Conservation (phyloP, 2,329 filamentous ascomycete species). For the Mycosphaerelloides madeirae region DNA sequence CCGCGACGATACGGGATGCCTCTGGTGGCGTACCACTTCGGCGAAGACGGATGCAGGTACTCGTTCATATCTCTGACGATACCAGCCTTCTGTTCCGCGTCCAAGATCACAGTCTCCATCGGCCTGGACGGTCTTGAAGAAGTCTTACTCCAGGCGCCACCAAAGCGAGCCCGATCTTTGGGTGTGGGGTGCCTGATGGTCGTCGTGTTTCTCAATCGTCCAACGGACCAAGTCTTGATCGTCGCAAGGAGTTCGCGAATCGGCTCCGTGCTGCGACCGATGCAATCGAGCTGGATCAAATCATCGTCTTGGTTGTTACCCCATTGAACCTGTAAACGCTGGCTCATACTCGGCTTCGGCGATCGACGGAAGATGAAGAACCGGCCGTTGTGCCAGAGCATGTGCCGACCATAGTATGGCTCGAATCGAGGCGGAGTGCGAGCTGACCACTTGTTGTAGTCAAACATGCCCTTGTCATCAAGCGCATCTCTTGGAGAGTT, state of each 20-base stretch:
- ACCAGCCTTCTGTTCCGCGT: slow-evolving; percentile 59
- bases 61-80: slow-evolving; percentile 71
- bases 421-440: slow-evolving; percentile 47
- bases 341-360: slow-evolving; percentile 28
- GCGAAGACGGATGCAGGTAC: slow-evolving; percentile 66
- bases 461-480: slow-evolving; percentile 42
- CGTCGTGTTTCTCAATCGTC: slow-evolving; percentile 41
- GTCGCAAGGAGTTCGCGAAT: slow-evolving; percentile 45
- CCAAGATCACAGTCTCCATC: slow-evolving; percentile 71
- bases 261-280: slow-evolving; percentile 45
- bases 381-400: slow-evolving; percentile 41
- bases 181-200: slow-evolving; percentile 43
- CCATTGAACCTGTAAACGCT: slow-evolving; percentile 24
- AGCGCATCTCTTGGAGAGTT: slow-evolving; percentile 34
- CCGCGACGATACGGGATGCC: slow-evolving; percentile 83
- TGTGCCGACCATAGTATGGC: slow-evolving; percentile 44
- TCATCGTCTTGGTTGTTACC: slow-evolving; percentile 35
- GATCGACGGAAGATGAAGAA: slow-evolving; percentile 41
- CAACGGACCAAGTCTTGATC: slow-evolving; percentile 42
- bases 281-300: slow-evolving; percentile 42
- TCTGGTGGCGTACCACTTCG: slow-evolving; percentile 76
- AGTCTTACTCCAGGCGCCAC: slow-evolving; percentile 39
- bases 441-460: slow-evolving; percentile 47
- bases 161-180: slow-evolving; percentile 35
- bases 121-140: slow-evolving; percentile 60